Base-by-base conservation (phyloP, 768 basidiomycete species). In the Collybia mongolica region DNA sequence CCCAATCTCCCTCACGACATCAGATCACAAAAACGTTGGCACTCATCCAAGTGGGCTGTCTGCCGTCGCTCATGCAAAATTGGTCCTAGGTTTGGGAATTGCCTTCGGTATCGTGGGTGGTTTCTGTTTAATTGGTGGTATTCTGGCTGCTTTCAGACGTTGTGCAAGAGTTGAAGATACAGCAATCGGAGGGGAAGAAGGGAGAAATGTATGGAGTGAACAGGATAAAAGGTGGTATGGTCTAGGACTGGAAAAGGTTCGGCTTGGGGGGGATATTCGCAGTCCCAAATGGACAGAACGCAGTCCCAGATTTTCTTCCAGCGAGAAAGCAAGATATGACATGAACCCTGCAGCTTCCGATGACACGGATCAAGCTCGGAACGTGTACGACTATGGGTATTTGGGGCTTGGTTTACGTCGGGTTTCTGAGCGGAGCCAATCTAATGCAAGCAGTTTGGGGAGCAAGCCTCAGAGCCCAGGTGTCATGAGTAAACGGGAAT, bases 221-320 rank as follows among this genome's bases (percentile, higher is more conserved):
- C 79, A 79, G 52, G 88, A 90, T 53, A 80, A 76, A 53, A 77
- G 72, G 55, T 89, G 86, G 84, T 88, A 89, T 58, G 83, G 82
- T 17, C 69, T 86, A 44, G 66, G 63, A 6, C 53, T 61, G 17
- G 67, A 65, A 51, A 64, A 71, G 57, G 51, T 46, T 58, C 48
- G 59, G 14, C 45, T 56, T 50, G 53, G 54, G 35, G 38, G 51
- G 57, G 43, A 59, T 40, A 62, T 58, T 44, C 57, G 41, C 49
- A 56, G 41, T 46, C 53, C 40, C 49, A 46, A 53, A n/a, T 48
- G 50, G 20, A 50, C 48, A 26, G 54, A 57, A 38, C 42, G 35
- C 42, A 57, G 45, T 58, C 61, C 46, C 46, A 63, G 55, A 46
- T 59, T 53, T 9, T 32, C 14, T 9, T 32, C 32, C 11, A 12